Evolutionary conservation across 2,329 filamentous ascomycete species (phyloP), one percentile per base, ranked within the genome.

Genomic region (Thielaviopsis musarum): DNA sequence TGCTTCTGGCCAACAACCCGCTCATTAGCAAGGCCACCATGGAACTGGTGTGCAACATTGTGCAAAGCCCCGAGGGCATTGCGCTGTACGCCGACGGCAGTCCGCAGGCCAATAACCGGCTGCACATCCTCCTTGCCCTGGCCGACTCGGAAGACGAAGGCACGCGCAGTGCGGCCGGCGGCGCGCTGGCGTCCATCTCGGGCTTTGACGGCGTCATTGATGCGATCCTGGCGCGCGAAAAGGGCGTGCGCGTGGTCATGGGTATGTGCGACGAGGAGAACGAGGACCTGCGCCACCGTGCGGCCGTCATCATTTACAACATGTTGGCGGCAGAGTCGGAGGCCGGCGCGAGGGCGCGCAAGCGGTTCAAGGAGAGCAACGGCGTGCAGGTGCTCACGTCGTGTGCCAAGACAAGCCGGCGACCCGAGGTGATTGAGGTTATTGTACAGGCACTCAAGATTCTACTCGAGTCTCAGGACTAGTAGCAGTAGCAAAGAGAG

Each of bases 21-120:
- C 78, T 87, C 64, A 79, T 98, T 19, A 84, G 86, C 59, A 87
- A 91, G 56, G 91, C 91, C 0, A 81, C 88, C 0, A 87, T 88
- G 26, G 91, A 98, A 70, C 77, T 98, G 2, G 77, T 96, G 22
- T 98, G 93, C 73, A 98, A 98, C 67, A 77, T 98, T 17, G 85
- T 88, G 68, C 83, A 85, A 60, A 77, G 77, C 1, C 80, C 83
- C 0, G 77, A 83, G 41, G 85, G 84, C 19, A 76, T 87, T 2
- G 76, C 79, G 1, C 77, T 86, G 28, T 91, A 88, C 65, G 84
- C 83, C 0, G 84, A 87, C 60, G 79, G 77, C 12, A 81, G 78
- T 3, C 76, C 79, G 26, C 79, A 85, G 62, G 87, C 89, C 0
- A 80, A 78, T 26, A 83, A 88, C 58, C 79, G 91, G 0, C 71